Evolutionary conservation across 2,329 filamentous ascomycete species (phyloP), one percentile per base, ranked within the genome.

Genomic region (Emydomyces testavorans): DNA sequence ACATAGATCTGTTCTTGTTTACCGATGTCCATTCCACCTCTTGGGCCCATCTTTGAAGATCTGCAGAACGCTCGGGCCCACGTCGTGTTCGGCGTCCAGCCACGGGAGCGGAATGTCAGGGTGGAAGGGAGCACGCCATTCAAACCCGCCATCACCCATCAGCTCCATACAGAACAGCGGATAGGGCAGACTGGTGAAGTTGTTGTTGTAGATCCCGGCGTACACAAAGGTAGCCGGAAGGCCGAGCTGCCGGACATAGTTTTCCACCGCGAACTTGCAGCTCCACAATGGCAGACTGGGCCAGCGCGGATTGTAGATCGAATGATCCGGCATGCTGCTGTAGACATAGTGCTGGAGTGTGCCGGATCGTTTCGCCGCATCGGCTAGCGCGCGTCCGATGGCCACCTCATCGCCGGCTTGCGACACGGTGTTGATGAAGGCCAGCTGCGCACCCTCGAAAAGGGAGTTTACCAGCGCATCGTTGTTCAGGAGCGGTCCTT

Each of bases 161-260:
- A 94, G 71, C 54, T 93, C 87, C 84, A 95, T 94, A 68, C 89
- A 92, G 70, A 96, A 96, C 3, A 96, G 75, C 1, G 92, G 92
- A 61, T 94, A 96, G 1, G 80, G 80, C 26, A 95, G 74, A 39
- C 85, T 92, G 24, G 90, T 96, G 68, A 96, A 98, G 65, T 98
- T 96, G 69, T 96, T 96, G 74, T 96, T 94, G 73, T 96, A 98
- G 58, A 95, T 95, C 51, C 90, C 92, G 7, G 89, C 87, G 66
- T 95, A 95, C 55, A 95, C 82, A 65, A 94, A 96, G 0, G 90
- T 96, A 1, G 89, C 81, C 0, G 86, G 86, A 8, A 95, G 73
- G 7, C 81, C 81, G 34, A 94, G 77, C 62, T 87, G 78, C 50
- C 85, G 80, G 44, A 95, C 77, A 65, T 96, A 94, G 47, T 92